Evolutionary conservation across 2,329 filamentous ascomycete genomes (phyloP).

Genomic region (Kalaharituber pfeilii): DNA sequence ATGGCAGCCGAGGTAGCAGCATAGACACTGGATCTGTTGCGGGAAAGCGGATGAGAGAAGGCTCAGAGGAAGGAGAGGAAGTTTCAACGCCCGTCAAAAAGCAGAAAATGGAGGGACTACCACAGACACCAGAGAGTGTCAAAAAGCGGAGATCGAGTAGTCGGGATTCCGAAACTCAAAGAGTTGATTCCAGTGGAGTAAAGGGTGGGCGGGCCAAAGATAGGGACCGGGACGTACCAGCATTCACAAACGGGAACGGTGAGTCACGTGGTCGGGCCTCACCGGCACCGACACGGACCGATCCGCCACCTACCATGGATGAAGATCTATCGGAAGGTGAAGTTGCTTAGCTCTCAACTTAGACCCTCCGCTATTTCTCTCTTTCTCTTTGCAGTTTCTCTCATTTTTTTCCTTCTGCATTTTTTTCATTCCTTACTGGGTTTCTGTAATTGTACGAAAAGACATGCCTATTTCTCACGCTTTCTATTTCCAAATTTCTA

Average conservation of each 20-base stretch:
- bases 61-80: conserved; percentile 14
- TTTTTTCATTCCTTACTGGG: too few species aligned
- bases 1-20: conserved; percentile 10
- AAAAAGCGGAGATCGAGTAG: background rate
- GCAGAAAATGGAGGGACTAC: conserved; percentile 15
- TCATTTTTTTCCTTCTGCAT: too few species aligned
- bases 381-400: too few species aligned
- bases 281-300: background rate
- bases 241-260: conserved; percentile 4
- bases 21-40: conserved; percentile 8
- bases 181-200: background rate
- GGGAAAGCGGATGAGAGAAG: conserved; percentile 8
- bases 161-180: background rate
- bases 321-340: background rate
- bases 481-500: too few species aligned
- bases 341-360: background rate
- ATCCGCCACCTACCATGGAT: background rate
- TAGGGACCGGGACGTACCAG: conserved; percentile 6
- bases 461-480: too few species aligned
- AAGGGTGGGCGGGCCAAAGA: background rate
- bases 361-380: conserved; percentile 10
- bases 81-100: conserved; percentile 14
- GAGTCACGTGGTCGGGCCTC: conserved; percentile 1
- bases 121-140: conserved; percentile 10
- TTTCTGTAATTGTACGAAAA: too few species aligned